phyloP scores from a whole-genome alignment of 495 filamentous ascomycete genomes.

The Aspergillus egyptiacus region DNA sequence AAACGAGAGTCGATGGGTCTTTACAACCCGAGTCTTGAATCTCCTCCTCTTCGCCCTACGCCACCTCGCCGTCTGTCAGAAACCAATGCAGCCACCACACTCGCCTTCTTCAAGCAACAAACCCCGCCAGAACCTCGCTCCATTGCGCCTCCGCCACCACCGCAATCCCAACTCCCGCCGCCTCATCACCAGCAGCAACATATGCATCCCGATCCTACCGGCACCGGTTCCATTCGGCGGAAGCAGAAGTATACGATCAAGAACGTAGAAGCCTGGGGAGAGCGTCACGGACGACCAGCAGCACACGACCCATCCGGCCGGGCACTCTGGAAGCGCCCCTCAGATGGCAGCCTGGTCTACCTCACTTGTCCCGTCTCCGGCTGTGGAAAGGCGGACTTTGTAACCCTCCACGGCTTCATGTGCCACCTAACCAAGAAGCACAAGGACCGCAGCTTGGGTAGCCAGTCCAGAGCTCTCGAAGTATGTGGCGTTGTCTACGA shows the following conservation, averaged over 20 bases:
- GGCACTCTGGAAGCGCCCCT: slow-evolving; percentile 43
- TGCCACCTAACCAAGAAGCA: slow-evolving; percentile 48
- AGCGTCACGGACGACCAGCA: slow-evolving; percentile 43
- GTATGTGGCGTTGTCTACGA: slow-evolving; percentile 43
- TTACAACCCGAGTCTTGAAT: slow-evolving; percentile 32
- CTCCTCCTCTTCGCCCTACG: slow-evolving; percentile 40
- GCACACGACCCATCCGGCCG: slow-evolving; percentile 42
- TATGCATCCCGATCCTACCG: slow-evolving; percentile 27
- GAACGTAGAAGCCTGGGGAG: slow-evolving; percentile 46
- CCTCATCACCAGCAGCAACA: slow-evolving; percentile 25
- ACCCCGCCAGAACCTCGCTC: slow-evolving; percentile 42
- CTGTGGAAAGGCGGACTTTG: slow-evolving; percentile 43
- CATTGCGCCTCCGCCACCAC: slow-evolving; percentile 31
- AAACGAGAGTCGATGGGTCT: slow-evolving; percentile 46
- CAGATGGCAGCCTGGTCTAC: slow-evolving; percentile 43
- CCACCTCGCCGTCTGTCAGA: slow-evolving; percentile 42
- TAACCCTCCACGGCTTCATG: slow-evolving; percentile 46
- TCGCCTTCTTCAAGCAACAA: slow-evolving; percentile 48
- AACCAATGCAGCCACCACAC: slow-evolving; percentile 46
- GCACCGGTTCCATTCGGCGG: slow-evolving; percentile 32
- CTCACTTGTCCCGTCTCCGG: slow-evolving; percentile 40
- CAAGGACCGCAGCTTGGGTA: slow-evolving; percentile 44
- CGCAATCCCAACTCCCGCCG: slow-evolving; percentile 22
- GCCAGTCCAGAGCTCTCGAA: slow-evolving; percentile 42
- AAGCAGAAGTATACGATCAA: slow-evolving; percentile 50